phyloP scores from a whole-genome alignment of 208 protist genomes.

The Trichomonas tenax region DNA sequence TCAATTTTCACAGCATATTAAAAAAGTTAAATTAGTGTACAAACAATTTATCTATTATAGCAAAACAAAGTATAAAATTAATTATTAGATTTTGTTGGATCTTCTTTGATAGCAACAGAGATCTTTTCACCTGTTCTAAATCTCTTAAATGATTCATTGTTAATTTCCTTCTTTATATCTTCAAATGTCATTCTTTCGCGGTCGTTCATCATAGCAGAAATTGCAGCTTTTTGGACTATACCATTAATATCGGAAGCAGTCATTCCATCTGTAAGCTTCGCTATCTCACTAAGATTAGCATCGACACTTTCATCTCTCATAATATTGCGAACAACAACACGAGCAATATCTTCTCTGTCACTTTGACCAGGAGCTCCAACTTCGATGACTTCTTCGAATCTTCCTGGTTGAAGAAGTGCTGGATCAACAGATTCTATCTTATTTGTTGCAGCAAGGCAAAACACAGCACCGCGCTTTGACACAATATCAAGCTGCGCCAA shows the following conservation, averaged over 20 bases:
- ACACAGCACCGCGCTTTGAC: neutral
- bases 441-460: neutral
- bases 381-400: slow-evolving; percentile 5
- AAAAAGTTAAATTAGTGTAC: too few species aligned
- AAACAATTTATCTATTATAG: too few species aligned
- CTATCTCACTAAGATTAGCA: neutral
- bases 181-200: neutral
- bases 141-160: neutral
- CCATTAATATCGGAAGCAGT: neutral
- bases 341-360: neutral
- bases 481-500: neutral
- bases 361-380: neutral
- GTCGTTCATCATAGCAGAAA: neutral
- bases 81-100: too few species aligned
- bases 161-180: neutral
- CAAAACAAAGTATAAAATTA: too few species aligned
- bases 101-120: neutral
- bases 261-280: neutral
- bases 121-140: neutral
- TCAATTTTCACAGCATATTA: too few species aligned
- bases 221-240: neutral
- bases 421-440: neutral
- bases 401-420: neutral
- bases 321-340: neutral
- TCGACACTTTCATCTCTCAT: neutral